Percentiles rank a stretch among this genome's conserved stretches.
Conservation (phyloP, 192 early-diverging fungal genomes). For the Phycomyces blakesleeanus region DNA sequence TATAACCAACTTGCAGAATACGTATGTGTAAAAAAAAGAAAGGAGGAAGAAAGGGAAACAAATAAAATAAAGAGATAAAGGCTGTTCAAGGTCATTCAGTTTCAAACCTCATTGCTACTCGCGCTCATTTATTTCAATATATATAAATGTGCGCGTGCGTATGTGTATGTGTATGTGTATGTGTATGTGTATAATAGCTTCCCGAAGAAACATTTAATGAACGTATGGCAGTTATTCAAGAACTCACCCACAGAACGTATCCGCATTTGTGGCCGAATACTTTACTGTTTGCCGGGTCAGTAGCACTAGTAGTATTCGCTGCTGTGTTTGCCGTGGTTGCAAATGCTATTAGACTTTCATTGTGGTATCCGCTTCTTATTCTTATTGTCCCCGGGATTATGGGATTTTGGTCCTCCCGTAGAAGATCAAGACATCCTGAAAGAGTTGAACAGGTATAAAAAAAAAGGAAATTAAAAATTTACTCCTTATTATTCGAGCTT, state of each 20-base stretch:
- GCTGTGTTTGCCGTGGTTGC: conserved; percentile 11
- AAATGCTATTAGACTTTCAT: conserved; percentile 1
- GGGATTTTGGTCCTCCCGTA: conserved; percentile 14
- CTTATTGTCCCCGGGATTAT: conserved; percentile 15
- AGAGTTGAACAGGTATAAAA: neutral
- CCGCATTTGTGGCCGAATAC: conserved; percentile 16
- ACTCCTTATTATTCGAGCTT: conserved; percentile 1
- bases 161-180: too few relatives aligned
- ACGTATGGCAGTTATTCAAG: neutral
- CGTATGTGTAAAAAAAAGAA: too few relatives aligned
- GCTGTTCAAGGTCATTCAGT: too few relatives aligned
- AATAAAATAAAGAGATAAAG: too few relatives aligned
- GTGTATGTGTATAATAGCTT: neutral
- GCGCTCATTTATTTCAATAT: too few relatives aligned
- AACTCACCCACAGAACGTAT: conserved; percentile 10
- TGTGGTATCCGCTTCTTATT: conserved; percentile 26
- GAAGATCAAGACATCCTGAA: neutral
- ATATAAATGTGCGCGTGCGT: too few relatives aligned
- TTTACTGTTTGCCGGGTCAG: conserved; percentile 9
- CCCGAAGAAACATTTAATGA: conserved; percentile 9
- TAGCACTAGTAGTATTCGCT: conserved; percentile 14
- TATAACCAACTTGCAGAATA: neutral
- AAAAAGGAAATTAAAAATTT: too few relatives aligned
- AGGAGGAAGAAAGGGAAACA: too few relatives aligned
- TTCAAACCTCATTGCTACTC: too few relatives aligned